A percentile compares a stretch with the other conserved stretches of the same genome.
phyloP scores from a whole-genome alignment of 352 stramenopile species.

The Phytophthora meadii region DNA sequence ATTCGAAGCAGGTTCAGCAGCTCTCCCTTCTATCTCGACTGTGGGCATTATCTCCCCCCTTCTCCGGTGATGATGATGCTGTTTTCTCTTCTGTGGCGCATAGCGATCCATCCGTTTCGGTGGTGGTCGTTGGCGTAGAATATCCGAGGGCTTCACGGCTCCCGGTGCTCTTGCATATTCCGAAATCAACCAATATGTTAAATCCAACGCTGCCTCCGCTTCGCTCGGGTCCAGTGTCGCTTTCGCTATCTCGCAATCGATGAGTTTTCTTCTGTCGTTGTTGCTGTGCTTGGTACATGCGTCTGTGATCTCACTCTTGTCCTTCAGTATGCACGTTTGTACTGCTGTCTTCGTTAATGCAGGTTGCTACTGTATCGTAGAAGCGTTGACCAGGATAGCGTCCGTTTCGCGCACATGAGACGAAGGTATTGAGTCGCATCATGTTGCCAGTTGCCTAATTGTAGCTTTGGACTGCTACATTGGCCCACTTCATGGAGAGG shows the following conservation, averaged over 20 bases:
- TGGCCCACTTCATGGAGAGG: not conserved
- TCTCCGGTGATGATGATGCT: constrained; percentile 17
- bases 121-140: constrained; percentile 40
- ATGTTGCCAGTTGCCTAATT: constrained; percentile 19
- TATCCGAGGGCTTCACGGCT: constrained; percentile 22
- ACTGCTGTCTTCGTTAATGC: not conserved
- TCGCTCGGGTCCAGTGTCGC: constrained; percentile 32
- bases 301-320: constrained; percentile 5
- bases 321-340: constrained; percentile 6
- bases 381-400: not conserved
- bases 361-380: not conserved
- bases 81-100: constrained; percentile 35
- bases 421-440: not conserved
- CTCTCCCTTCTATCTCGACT: constrained; percentile 13
- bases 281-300: constrained; percentile 5
- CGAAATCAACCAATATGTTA: constrained; percentile 63
- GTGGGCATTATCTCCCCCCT: constrained; percentile 5
- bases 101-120: constrained; percentile 25
- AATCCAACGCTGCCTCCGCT: constrained; percentile 42
- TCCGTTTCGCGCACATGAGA: constrained; percentile 21
- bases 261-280: constrained; percentile 12
- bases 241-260: constrained; percentile 31
- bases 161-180: constrained; percentile 48
- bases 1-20: constrained; percentile 24
- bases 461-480: constrained; percentile 3